Conservation (phyloP, 108 stramenopile genomes). For the Pinguiococcus pyrenoidosus region DNA sequence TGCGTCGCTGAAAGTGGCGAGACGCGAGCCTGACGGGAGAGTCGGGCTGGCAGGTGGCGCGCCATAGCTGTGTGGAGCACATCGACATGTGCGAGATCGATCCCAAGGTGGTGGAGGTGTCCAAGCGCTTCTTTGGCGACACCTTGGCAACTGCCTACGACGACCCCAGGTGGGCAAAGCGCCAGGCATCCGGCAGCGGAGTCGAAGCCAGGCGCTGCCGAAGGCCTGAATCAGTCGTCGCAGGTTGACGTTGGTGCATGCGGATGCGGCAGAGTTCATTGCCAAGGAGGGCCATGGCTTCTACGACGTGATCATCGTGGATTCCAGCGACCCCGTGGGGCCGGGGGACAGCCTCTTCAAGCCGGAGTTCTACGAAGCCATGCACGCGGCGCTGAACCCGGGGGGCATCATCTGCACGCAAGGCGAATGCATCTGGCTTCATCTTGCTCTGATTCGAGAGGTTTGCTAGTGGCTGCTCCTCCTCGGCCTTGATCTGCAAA, state of each 20-base stretch:
- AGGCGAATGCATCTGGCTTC: conserved; percentile 94
- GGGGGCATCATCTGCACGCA: conserved; percentile 92
- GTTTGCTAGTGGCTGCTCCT: too few species aligned
- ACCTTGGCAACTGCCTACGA: conserved; percentile 70
- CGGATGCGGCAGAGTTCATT: conserved; percentile 44
- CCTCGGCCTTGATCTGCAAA: too few species aligned
- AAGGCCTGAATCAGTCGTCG: too few species aligned
- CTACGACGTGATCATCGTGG: conserved; percentile 64
- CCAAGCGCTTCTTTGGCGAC: conserved; percentile 61
- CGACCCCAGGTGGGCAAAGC: too few species aligned
- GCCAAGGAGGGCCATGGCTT: conserved; percentile 72
- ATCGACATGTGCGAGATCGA: conserved; percentile 95
- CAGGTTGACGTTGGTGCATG: conserved; percentile 13
- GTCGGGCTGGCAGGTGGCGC: too few species aligned
- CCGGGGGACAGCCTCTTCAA: conserved; percentile 88
- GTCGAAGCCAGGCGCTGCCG: too few species aligned
- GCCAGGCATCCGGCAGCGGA: too few species aligned
- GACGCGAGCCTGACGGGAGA: too few species aligned
- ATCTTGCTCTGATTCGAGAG: conserved; percentile 71
- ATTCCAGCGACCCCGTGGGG: conserved; percentile 79
- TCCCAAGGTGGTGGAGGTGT: conserved; percentile 43
- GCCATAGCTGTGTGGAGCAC: conserved; percentile 63
- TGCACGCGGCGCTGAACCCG: conserved; percentile 64
- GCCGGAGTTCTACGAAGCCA: conserved; percentile 72
- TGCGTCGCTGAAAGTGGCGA: too few species aligned